Evolutionary conservation across 2,329 filamentous ascomycete species (phyloP), one percentile per base, ranked within the genome.

Genomic region (Anthostomella pinea): DNA sequence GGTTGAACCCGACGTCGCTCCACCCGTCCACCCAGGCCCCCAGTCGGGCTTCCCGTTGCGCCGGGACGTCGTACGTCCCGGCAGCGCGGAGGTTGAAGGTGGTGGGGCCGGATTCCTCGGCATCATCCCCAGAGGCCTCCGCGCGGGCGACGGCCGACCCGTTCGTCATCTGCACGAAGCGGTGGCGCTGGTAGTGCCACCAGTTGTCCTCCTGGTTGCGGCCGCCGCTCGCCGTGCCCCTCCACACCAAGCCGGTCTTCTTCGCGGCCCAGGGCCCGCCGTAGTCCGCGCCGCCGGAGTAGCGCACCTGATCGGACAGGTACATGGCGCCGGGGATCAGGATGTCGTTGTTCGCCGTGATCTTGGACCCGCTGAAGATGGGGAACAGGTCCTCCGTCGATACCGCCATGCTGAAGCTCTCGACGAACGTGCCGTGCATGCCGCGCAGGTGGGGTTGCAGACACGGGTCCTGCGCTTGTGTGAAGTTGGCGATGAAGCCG

Each of bases 111-210:
- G n/a, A n/a, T n/a, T n/a, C n/a, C n/a, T n/a, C 51, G 14, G 62
- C 59, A 33, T 58, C 48, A 23, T 53, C 56, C n/a, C 57, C 52
- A 11, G 57, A n/a, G n/a, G n/a, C 49, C 50, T 81, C 72, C 10
- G 72, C 63, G 13, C 59, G 54, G 17, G 57, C 56, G 16, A 81
- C 73, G 14, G 65, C 69, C 2, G 77, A 81, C 7, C 71, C 72
- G 47, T 87, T 85, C 39, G 83, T 65, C 78, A 85, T 81, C 38
- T 78, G 69, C 13, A 85, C 64, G 45, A 85, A 77, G 4, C 83
- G 77, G 48, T 83, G 81, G 15, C 83, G 77, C 36, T 86, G 82
- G 48, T 84, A 83, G n/a, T 75, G 73, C 32, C 69, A 71, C 81
- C 82, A 87, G 43, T 73, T 82, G 22, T 77, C 53, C 6, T 52